Evolutionary conservation across 768 basidiomycete species (phyloP), one percentile per base, ranked within the genome.

Genomic region (Termitomyces sp.): DNA sequence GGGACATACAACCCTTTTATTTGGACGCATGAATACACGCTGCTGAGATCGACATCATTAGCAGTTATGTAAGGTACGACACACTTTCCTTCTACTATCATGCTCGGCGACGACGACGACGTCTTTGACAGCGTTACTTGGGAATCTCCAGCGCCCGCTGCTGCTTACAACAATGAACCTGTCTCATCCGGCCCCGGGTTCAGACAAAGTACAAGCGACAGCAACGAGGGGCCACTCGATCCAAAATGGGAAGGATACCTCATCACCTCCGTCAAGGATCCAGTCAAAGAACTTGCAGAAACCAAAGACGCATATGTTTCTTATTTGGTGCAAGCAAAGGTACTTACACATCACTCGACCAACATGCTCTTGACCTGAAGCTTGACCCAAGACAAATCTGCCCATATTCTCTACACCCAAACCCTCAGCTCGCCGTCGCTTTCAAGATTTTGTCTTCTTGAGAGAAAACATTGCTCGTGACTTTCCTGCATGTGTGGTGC

Each of bases 401-500:
- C 82, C 89, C 0, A 89, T 88, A 69, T 98, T 91, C 79, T 86
- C 89, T 2, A 80, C 83, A 5, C 75, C 79, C 5, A 89, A 77
- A 58, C 89, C 91, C 1, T 84, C 85, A 2, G 77, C 89, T 16
- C 84, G 97, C 49, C 81, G 97, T 57, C 86, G 97, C 32, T 99
- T 96, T 73, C 92, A 95, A 66, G 97, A 99, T 72, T 99, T 99
- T 72, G 90, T 91, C 37, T 98, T 98, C 68, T 76, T 99, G 46
- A 79, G 91, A 57, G 86, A 96, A 45, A 84, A 96, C 64, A 82
- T 99, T 25, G 82, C 84, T 11, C 86, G 86, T 73, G 89, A 95
- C 72, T 99, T 98, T 66, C 94, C 94, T 3, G 97, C 97, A 55
- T 96, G 94, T 65, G 94, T 99, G n/a, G 92, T 98, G 0, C 95